Evolutionary conservation across 257 asterid species (phyloP).

Genomic region (Paulownia fortunei): DNA sequence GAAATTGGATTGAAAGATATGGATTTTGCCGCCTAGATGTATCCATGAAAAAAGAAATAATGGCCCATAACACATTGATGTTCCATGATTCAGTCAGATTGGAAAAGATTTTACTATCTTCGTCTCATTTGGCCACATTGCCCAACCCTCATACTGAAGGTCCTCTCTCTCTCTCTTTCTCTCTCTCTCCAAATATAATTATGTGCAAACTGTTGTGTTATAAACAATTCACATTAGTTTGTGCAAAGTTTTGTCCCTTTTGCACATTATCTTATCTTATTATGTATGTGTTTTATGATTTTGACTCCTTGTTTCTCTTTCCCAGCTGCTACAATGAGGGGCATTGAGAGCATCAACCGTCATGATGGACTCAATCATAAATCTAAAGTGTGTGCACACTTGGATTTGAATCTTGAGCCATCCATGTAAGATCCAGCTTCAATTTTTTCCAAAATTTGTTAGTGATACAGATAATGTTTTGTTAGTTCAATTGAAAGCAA

Average conservation of each 20-base stretch:
- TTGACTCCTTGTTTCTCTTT: background rate
- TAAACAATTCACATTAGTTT: background rate
- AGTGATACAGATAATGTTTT: background rate
- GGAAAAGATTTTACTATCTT: slow-evolving; percentile 39
- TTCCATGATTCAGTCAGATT: slow-evolving; percentile 54
- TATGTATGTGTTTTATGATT: background rate
- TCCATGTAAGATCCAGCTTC: background rate
- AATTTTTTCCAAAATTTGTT: background rate
- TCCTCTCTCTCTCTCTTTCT: background rate
- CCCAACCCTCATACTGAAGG: background rate
- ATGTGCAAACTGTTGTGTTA: too few relatives aligned
- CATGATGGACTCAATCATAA: background rate
- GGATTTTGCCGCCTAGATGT: slow-evolving; percentile 33
- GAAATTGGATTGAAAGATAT: slow-evolving; percentile 44
- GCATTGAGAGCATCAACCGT: background rate
- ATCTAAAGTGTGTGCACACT: slow-evolving; percentile 1
- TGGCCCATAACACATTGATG: slow-evolving; percentile 48
- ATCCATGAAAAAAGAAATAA: slow-evolving; percentile 43
- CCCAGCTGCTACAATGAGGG: background rate
- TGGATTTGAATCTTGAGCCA: slow-evolving; percentile 35
- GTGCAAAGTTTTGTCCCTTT: background rate
- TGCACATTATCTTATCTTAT: background rate
- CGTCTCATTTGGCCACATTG: slow-evolving; percentile 31
- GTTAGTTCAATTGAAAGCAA: background rate
- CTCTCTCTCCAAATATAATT: background rate